These are phyloP conservation scores for Ophiostoma piceae DNA, from an alignment of 2,329 filamentous ascomycete species.

Conservation along the genomic window DNA sequence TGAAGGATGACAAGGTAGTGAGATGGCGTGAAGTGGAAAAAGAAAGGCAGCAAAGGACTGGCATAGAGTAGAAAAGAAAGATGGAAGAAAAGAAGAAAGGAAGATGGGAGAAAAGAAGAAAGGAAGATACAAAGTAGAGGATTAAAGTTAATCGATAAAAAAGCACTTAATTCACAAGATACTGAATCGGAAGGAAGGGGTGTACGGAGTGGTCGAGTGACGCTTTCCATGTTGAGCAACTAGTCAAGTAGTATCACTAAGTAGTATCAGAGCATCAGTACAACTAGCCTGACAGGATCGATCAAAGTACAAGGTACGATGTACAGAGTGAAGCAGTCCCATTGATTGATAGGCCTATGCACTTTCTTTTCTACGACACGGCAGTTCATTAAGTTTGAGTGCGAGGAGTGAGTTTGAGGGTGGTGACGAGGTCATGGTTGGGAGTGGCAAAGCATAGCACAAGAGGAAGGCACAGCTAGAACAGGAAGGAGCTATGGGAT, in stretches of 20 bases:
- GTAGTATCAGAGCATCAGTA: not conserved
- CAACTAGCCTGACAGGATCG: not conserved
- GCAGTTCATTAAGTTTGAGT: too few relatives aligned
- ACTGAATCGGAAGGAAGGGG: conserved; percentile 4
- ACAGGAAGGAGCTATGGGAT: not conserved
- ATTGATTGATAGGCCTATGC: not conserved
- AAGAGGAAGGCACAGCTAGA: not conserved
- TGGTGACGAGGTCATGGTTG: not conserved
- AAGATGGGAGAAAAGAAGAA: not conserved
- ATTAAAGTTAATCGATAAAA: not conserved
- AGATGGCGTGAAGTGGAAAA: not conserved
- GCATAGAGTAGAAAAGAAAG: not conserved
- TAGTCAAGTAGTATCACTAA: not conserved
- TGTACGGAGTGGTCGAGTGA: conserved; percentile 8
- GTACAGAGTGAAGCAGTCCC: not conserved
- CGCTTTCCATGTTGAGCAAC: not conserved
- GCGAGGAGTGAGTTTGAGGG: not conserved
- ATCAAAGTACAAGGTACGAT: not conserved
- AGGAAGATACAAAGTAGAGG: not conserved
- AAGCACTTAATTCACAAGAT: not conserved
- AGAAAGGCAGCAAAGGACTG: not conserved
- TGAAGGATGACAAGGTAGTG: not conserved
- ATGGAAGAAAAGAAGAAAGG: not conserved
- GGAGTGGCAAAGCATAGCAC: not conserved
- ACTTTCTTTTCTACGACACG: not conserved